Conservation (phyloP, 371 early-diverging fungal genomes). For the Apophysomyces sp. region DNA sequence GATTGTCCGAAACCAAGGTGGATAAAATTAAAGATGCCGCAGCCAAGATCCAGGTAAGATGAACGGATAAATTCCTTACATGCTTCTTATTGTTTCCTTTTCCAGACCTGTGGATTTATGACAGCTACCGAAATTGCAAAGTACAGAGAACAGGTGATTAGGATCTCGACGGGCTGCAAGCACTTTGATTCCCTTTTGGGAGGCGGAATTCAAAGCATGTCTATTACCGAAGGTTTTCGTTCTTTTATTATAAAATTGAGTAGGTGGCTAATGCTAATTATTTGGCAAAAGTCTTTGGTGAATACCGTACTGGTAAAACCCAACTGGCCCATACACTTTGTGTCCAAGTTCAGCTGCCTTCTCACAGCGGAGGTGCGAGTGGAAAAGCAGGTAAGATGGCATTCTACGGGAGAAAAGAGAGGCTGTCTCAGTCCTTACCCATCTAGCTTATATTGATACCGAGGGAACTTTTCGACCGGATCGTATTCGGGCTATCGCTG, state of each 20-base stretch:
- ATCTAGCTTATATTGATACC: constrained; percentile 80
- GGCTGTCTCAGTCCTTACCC: background rate
- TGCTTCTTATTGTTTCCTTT: background rate
- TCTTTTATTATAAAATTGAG: background rate
- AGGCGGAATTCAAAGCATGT: constrained; percentile 89
- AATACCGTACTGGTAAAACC: constrained; percentile 83
- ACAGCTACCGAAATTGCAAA: constrained; percentile 84
- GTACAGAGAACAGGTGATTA: constrained; percentile 78
- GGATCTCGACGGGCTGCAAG: constrained; percentile 87
- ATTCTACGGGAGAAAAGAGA: background rate
- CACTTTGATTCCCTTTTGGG: constrained; percentile 90
- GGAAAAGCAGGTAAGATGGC: constrained; percentile 56
- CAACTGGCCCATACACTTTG: constrained; percentile 80
- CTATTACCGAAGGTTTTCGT: constrained; percentile 85
- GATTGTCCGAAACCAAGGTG: constrained; percentile 84
- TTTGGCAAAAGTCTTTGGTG: constrained; percentile 57
- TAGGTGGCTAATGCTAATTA: background rate
- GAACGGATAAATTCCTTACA: constrained; percentile 1
- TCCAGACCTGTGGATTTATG: constrained; percentile 63
- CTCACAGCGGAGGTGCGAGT: constrained; percentile 62
- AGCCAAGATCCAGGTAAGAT: constrained; percentile 44
- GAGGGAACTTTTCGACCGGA: constrained; percentile 86
- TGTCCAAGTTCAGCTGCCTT: constrained; percentile 72
- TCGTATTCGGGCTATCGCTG: constrained; percentile 72
- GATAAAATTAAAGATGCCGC: constrained; percentile 86